phyloP scores from a whole-genome alignment of 495 filamentous ascomycete genomes.

The Xylaria intraflava region DNA sequence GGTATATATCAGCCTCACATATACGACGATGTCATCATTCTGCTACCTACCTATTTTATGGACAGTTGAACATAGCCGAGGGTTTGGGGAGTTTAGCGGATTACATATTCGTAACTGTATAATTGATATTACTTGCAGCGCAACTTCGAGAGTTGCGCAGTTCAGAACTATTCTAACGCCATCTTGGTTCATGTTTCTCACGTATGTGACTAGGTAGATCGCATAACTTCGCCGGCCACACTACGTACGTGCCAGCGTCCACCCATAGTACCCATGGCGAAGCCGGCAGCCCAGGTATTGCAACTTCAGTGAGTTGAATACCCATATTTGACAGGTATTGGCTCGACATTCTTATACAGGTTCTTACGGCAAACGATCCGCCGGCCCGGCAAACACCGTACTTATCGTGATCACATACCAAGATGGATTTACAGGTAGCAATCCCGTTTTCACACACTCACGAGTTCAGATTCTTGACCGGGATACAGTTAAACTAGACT shows the following conservation, averaged over 20 bases:
- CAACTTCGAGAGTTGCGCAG: not conserved
- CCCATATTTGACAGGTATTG: too few species aligned
- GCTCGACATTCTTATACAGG: too few species aligned
- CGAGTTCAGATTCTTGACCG: too few species aligned
- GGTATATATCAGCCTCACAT: conserved; percentile 24
- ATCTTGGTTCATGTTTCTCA: not conserved
- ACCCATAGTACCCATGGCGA: not conserved
- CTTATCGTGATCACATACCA: too few species aligned
- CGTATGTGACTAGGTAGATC: not conserved
- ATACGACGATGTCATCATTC: conserved; percentile 23
- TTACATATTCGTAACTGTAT: conserved; percentile 30
- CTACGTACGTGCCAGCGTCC: not conserved
- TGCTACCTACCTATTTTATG: conserved; percentile 9
- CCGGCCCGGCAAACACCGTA: too few species aligned
- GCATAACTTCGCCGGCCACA: not conserved
- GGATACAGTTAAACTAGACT: too few species aligned
- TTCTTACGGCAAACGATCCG: too few species aligned
- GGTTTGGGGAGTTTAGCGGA: conserved; percentile 9
- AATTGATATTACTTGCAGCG: conserved; percentile 20
- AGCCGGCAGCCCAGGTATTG: not conserved
- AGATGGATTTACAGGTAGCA: too few species aligned
- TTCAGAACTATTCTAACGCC: not conserved
- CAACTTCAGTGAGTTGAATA: not conserved
- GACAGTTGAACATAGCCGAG: conserved; percentile 10
- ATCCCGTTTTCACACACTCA: too few species aligned